Percentiles rank a stretch among this genome's conserved stretches.
Evolutionary conservation across 2,329 filamentous ascomycete species (phyloP).

Genomic region (Aureobasidium melanogenum): DNA sequence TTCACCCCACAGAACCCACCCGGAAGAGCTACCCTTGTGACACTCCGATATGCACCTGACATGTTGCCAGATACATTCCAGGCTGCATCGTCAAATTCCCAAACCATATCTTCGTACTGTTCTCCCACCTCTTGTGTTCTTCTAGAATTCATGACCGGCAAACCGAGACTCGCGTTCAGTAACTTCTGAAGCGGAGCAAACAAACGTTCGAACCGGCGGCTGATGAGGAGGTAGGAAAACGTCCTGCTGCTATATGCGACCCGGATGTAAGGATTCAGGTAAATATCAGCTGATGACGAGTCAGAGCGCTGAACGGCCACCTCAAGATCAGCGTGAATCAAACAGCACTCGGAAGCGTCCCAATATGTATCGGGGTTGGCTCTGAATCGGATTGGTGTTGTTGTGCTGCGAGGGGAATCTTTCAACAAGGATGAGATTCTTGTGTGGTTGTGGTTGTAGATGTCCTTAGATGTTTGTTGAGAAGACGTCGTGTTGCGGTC

Average conservation of each 20-base stretch:
- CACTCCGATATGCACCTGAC: constrained; percentile 24
- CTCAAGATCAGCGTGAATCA: constrained; percentile 38
- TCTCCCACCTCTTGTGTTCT: constrained; percentile 52
- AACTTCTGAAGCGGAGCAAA: constrained; percentile 41
- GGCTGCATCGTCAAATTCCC: constrained; percentile 35
- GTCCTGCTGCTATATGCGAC: constrained; percentile 56
- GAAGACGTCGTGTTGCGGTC: background rate
- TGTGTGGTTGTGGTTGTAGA: background rate
- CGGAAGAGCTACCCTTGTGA: constrained; percentile 37
- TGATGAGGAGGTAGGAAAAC: constrained; percentile 50
- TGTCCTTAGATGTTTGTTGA: background rate
- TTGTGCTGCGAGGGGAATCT: background rate
- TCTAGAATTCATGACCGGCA: constrained; percentile 54
- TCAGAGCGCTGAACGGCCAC: constrained; percentile 20
- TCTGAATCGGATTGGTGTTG: constrained; percentile 35
- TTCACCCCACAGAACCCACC: constrained; percentile 49
- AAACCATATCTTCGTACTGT: constrained; percentile 42
- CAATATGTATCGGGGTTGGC: constrained; percentile 35
- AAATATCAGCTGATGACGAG: constrained; percentile 46
- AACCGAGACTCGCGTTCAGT: constrained; percentile 41
- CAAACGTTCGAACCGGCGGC: constrained; percentile 55
- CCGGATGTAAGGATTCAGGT: constrained; percentile 66
- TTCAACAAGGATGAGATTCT: background rate
- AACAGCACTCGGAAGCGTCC: constrained; percentile 41
- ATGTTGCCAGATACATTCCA: too few species aligned